Base-by-base conservation (phyloP, 2,329 filamentous ascomycete genomes). In the Stylonectria norvegica region DNA sequence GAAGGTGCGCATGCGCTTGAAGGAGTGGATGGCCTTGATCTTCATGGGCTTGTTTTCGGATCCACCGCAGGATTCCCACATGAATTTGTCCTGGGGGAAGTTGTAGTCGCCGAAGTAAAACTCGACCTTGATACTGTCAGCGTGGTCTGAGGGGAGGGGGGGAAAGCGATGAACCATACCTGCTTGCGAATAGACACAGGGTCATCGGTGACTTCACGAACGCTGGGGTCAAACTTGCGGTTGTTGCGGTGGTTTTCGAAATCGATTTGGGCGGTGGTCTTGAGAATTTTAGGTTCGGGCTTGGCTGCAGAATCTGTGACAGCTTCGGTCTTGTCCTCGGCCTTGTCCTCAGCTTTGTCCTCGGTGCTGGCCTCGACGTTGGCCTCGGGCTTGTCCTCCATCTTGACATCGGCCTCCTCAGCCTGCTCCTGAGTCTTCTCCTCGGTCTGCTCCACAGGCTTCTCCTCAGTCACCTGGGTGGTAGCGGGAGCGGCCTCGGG, bases 1-100 rank as follows among this genome's bases (percentile, higher is more conserved):
- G 78, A 97, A 98, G 57, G 84, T 86, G 53, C 82, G 85, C 94
- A 98, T 98, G 64, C 94, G 89, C 71, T 90, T 91, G 77, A 98
- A 98, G 36, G 72, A 82, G 73, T 83, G 81, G 52, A 98, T 81
- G 47, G 83, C 78, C 58, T 83, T 82, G 53, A 98, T 73, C 16
- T 83, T 72, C 25, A 98, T 83, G 30, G 90, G 78, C 64, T 86
- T 85, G 73, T 96, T 95, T 58, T 85, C 76, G 50, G 78, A 73
- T 42, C 91, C 91, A 27, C 83, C 85, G 40, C 88, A 86, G 58
- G 83, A 75, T 49, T 81, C 75, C 72, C 89, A 86, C 54, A 98
- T 77, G 71, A 88, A 95, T 64, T 89, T 86, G 68, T 98, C 94
- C 58, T 81, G 82, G 36, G 85, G 84, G 25, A 98, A 79, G 68